phyloP scores from a whole-genome alignment of 177 flowering plant species.

The Tripterygium wilfordii region DNA sequence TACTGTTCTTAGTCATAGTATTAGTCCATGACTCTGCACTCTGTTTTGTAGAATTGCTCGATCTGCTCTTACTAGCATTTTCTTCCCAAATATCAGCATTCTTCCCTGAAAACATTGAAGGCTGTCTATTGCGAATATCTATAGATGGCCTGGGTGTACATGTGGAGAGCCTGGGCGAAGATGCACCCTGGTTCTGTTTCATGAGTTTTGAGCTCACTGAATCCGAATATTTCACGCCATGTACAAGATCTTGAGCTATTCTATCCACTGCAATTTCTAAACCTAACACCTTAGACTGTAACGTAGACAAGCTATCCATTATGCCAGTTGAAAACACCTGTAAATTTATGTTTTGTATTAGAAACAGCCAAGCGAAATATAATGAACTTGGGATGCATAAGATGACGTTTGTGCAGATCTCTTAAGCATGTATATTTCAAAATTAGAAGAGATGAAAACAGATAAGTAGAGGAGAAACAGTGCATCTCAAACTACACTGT shows the following conservation, averaged over 20 bases:
- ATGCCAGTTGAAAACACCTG: constrained; percentile 64
- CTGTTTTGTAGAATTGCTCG: constrained; percentile 30
- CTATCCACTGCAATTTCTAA: constrained; percentile 54
- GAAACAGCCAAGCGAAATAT: background rate
- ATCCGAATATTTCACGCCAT: constrained; percentile 28
- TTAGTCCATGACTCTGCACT: constrained; percentile 32
- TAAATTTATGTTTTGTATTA: constrained; percentile 1
- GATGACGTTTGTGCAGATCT: too few species aligned
- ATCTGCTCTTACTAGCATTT: constrained; percentile 27
- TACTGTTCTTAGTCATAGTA: constrained; percentile 22
- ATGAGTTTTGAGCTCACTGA: constrained; percentile 25
- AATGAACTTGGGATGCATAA: background rate
- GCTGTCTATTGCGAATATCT: constrained; percentile 32
- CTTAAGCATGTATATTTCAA: too few species aligned
- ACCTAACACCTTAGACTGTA: constrained; percentile 66
- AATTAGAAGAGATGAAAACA: too few species aligned
- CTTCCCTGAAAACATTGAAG: constrained; percentile 25
- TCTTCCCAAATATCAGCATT: constrained; percentile 46
- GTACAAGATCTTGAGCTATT: constrained; percentile 39
- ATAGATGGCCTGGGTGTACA: constrained; percentile 68
- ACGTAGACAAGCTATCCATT: constrained; percentile 50
- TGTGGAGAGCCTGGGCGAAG: constrained; percentile 59
- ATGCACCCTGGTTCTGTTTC: constrained; percentile 32
- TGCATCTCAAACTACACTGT: too few species aligned
- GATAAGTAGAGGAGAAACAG: too few species aligned